Conservation (phyloP, 2,329 filamentous ascomycete genomes). For the Thermochaetoides dissita region DNA sequence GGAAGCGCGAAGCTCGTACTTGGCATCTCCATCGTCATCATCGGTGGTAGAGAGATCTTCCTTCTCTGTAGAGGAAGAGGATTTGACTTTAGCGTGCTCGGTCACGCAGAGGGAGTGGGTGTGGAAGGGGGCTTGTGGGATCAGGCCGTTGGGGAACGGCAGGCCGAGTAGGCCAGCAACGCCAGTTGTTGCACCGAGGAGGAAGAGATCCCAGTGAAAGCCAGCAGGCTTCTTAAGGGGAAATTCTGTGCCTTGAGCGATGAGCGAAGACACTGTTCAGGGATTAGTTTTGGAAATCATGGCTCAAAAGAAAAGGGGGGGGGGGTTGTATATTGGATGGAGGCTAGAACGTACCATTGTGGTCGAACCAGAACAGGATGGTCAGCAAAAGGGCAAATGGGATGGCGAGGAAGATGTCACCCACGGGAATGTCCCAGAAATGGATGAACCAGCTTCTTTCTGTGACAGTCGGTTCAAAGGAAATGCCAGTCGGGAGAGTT, state of each 20-base stretch:
- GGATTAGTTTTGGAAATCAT: not conserved
- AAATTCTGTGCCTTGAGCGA: constrained; percentile 71
- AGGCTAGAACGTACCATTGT: constrained; percentile 48
- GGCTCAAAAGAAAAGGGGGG: not conserved
- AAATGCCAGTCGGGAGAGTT: constrained; percentile 58
- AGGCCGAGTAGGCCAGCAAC: constrained; percentile 62
- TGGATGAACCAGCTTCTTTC: constrained; percentile 63
- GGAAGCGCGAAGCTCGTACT: constrained; percentile 32
- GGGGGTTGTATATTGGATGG: not conserved
- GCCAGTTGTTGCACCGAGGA: constrained; percentile 65
- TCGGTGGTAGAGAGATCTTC: not conserved
- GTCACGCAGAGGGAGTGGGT: constrained; percentile 67
- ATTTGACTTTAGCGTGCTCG: constrained; percentile 33
- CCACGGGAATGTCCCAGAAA: constrained; percentile 64
- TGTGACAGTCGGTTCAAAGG: constrained; percentile 60
- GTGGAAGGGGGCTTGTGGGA: constrained; percentile 73
- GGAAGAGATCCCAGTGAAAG: constrained; percentile 76
- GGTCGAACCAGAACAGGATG: constrained; percentile 79
- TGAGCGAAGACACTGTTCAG: constrained; percentile 57
- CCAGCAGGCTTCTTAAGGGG: constrained; percentile 68
- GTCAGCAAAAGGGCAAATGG: constrained; percentile 75
- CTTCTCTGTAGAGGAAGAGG: not conserved
- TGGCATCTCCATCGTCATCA: not conserved
- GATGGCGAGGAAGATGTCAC: constrained; percentile 69
- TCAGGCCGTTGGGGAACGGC: constrained; percentile 70